Percentiles rank a stretch among this genome's conserved stretches.
Conservation (phyloP, 352 stramenopile species). For the Globisporangium carolinianum region DNA sequence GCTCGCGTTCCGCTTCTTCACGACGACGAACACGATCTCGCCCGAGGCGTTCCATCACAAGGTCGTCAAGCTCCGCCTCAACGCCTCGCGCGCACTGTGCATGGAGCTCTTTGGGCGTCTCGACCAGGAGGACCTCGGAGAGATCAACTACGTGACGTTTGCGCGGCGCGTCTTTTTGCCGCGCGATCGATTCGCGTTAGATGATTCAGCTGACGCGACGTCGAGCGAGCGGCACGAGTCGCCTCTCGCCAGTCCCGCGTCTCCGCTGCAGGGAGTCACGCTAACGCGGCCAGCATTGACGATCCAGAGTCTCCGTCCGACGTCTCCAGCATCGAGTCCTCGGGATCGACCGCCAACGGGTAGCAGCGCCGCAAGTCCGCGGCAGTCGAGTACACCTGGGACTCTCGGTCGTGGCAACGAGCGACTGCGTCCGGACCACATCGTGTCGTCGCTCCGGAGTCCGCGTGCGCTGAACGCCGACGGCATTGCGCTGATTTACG, state of each 20-base stretch:
- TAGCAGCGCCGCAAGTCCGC: neutral
- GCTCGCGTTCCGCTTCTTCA: constrained; percentile 75
- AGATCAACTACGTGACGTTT: constrained; percentile 62
- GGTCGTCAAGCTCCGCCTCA: constrained; percentile 48
- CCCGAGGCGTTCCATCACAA: constrained; percentile 60
- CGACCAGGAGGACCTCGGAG: constrained; percentile 56
- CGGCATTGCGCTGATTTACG: constrained; percentile 28
- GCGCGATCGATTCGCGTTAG: constrained; percentile 18
- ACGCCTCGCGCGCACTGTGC: constrained; percentile 32
- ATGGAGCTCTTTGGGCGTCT: constrained; percentile 52
- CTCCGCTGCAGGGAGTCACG: neutral
- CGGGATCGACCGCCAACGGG: neutral
- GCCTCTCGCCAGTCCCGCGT: too few relatives aligned
- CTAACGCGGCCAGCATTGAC: neutral
- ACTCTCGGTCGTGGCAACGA: neutral
- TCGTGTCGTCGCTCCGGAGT: constrained; percentile 1
- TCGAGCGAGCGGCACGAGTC: neutral
- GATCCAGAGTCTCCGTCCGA: neutral
- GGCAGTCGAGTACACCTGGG: neutral
- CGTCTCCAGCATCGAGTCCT: constrained; percentile 2
- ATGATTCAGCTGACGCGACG: neutral
- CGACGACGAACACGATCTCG: constrained; percentile 66
- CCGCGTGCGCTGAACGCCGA: constrained; percentile 11
- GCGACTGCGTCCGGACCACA: constrained; percentile 1
- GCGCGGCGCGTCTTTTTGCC: constrained; percentile 49